Base-by-base conservation (phyloP, 1,284 basidiomycete species). In the Ganoderma lingzhi region DNA sequence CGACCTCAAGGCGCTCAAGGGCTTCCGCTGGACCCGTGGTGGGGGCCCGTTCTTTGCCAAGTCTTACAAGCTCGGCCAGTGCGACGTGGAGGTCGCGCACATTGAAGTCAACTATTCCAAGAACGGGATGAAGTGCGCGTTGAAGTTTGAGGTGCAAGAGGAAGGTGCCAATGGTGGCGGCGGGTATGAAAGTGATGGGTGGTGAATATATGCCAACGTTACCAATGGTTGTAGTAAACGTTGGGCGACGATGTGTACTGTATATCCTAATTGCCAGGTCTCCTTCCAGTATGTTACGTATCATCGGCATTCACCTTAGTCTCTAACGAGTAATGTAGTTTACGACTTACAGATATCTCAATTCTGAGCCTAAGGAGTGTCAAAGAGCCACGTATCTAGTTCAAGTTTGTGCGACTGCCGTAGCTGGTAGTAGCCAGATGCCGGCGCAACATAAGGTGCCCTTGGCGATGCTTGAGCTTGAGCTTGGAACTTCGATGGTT, bases 101-200 rank as follows among this genome's bases (percentile, higher is more conserved):
- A 71, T 83, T 58, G 79, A 83, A 51, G 78, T 84, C 61, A 81
- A 77, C 68, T 84, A 84, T 74, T 80, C 81, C 41, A 82, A 81
- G 75, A 84, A 82, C 72, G 79, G 76, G 63, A 79, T 84, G 77
- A 84, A 84, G 71, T 83, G 81, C 72, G 75, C 77, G 10, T 70
- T 84, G 68, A 84, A 84, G 73, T 81, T 84, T 67, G 80, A 82
- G 61, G 80, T 85, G 44, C 72, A 51, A 12, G 73, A 81, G 64
- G 69, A 64, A 14, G 77, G 77, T 14, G 39, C 39, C 39, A 10
- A 9, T 10, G 39, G 39, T 10, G 39, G 39, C 14, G 75, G 75
- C 55, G 30, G 75, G 71, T 41, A 58, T 58, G 12, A 23, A 10
- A 28, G 48, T 23, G 48, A 37, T 37, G 56, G 56, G 14, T 59